Evolutionary conservation across 164 flowering plant species (phyloP).

Genomic region (Aristolochia contorta): DNA sequence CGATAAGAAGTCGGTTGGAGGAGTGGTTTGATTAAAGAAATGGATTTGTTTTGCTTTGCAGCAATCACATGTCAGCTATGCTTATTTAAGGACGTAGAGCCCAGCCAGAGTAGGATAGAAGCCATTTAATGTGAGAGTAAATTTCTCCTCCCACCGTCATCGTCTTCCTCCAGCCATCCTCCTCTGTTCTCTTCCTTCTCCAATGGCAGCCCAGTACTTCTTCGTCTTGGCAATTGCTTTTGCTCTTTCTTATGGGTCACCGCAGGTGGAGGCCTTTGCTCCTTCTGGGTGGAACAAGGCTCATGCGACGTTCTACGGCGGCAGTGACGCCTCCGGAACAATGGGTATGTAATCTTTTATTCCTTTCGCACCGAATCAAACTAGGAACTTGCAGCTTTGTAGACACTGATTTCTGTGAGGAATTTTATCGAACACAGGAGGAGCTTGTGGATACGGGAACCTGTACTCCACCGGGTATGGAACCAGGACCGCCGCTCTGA

Average conservation of each 20-base stretch:
- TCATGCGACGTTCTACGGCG: constrained; percentile 82
- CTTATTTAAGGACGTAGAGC: constrained; percentile 15
- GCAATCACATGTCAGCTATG: constrained; percentile 41
- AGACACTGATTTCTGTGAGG: constrained; percentile 47
- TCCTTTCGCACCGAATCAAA: constrained; percentile 30
- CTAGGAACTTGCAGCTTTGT: constrained; percentile 22
- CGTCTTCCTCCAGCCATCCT: constrained; percentile 8
- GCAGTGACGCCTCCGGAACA: constrained; percentile 69
- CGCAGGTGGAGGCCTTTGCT: constrained; percentile 21
- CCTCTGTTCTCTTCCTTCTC: neutral
- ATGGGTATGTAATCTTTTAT: constrained; percentile 41
- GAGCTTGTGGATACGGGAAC: constrained; percentile 72
- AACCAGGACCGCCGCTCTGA: constrained; percentile 48
- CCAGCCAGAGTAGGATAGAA: neutral
- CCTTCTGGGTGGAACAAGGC: constrained; percentile 44
- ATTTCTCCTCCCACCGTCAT: neutral
- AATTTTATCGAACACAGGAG: constrained; percentile 41
- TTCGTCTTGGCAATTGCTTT: neutral
- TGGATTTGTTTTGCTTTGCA: constrained; percentile 11
- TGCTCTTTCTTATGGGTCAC: constrained; percentile 9
- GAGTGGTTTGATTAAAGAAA: neutral
- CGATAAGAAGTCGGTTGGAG: constrained; percentile 13
- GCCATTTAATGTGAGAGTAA: constrained; percentile 6
- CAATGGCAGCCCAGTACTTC: constrained; percentile 20
- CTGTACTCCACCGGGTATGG: constrained; percentile 43